Base-by-base conservation (phyloP, 2,329 filamentous ascomycete species). In the Zymoseptoria brevis region DNA sequence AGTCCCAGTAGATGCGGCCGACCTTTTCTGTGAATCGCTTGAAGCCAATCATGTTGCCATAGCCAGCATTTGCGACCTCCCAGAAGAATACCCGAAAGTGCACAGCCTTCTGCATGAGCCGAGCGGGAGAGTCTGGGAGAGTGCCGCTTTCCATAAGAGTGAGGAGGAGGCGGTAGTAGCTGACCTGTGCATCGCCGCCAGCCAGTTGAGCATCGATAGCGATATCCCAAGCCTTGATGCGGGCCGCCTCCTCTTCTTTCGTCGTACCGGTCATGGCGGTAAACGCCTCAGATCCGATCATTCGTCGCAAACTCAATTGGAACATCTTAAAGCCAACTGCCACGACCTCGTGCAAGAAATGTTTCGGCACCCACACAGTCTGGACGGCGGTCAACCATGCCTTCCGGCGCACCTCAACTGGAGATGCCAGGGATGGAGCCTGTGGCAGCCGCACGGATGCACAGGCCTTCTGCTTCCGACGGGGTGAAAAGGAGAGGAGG, bases 341-440 rank as follows among this genome's bases (percentile, higher is more conserved):
- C 16, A 89, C 85, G 57, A 89, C 87, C 73, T 96, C 93, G 2
- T 95, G 83, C 65, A 93, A 81, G 72, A 96, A 92, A 73, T 96
- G 90, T 19, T 87, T 84, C 9, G 93, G 93, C 13, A 96, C 89
- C 83, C 91, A 95, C 22, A 96, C 89, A 3, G 88, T 93, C 75
- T 96, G 92, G 60, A 96, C 87, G 7, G 92, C 89, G 2, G 92
- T 96, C 59, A 95, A 85, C 92, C 93, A 96, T 30, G 92, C 92
- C 72, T 91, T 89, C 61, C 88, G 86, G 55, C 91, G 87, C 52
- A 96, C 88, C 66, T 94, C 85, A 58, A 95, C 90, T 0, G 92
- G 87, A 0, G 90, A 92, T 2, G 89, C 85, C 59, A 90, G 79
- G 2, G 89, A 90, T 1, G 88, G 88, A 5, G 84, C 86, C 19